Evolutionary conservation across 176 grass and related monocot genomes (phyloP).

Genomic region (Carex scoparia): DNA sequence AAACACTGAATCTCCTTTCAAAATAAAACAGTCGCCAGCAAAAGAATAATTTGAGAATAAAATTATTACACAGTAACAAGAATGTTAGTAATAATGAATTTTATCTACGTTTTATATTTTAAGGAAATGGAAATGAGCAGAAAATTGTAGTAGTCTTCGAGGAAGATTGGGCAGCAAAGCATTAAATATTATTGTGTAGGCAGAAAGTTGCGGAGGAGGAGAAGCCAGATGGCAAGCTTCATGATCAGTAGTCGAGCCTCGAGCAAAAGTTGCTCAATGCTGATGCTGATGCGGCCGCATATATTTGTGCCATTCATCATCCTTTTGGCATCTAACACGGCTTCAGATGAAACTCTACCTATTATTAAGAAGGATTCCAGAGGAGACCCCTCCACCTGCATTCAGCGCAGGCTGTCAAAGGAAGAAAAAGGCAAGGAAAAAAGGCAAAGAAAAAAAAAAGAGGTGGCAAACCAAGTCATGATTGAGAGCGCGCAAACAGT

Average conservation of each 20-base stretch:
- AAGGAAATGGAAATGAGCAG: neutral
- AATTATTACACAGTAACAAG: conserved; percentile 7
- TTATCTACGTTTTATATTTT: neutral
- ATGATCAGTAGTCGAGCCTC: conserved; percentile 44
- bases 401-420: neutral
- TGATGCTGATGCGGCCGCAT: conserved; percentile 31
- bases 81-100: neutral
- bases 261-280: conserved; percentile 59
- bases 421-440: too few relatives aligned
- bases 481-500: conserved; percentile 86
- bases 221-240: conserved; percentile 41
- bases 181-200: neutral
- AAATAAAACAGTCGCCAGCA: neutral
- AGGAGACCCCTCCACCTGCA: conserved; percentile 54
- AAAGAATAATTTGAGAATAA: neutral
- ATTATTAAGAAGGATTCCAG: conserved; percentile 70
- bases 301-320: conserved; percentile 29
- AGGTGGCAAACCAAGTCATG: conserved; percentile 55
- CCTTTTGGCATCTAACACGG: conserved; percentile 62
- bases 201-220: conserved; percentile 39
- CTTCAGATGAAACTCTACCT: conserved; percentile 65
- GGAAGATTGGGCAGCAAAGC: neutral
- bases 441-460: neutral
- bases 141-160: neutral
- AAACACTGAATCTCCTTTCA: too few relatives aligned